phyloP scores from a whole-genome alignment of 495 filamentous ascomycete species.

The Penicillium pancosmium region DNA sequence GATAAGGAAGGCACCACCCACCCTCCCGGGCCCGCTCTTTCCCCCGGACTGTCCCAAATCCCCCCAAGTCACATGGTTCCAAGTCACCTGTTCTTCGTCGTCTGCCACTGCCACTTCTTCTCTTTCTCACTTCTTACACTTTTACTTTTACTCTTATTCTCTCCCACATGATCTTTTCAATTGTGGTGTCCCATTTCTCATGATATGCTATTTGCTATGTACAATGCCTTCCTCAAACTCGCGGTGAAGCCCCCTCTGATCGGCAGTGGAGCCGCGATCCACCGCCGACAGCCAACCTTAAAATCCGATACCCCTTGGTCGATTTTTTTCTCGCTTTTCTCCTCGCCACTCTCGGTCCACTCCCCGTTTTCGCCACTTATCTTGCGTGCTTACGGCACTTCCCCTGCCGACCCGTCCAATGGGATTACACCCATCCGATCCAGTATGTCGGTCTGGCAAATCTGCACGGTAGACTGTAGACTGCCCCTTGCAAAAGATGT shows the following conservation, averaged over 20 bases:
- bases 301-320: neutral
- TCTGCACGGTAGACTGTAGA: neutral
- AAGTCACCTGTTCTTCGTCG: neutral
- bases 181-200: neutral
- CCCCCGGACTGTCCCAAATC: neutral
- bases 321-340: neutral
- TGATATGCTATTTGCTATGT: neutral
- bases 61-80: neutral
- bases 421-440: neutral
- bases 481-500: neutral
- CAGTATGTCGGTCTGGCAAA: conserved; percentile 4
- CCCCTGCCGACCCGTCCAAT: neutral
- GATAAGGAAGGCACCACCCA: neutral
- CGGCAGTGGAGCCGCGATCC: conserved; percentile 27
- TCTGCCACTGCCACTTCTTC: neutral
- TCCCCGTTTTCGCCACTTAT: conserved; percentile 5
- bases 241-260: conserved; percentile 25
- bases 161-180: too few species aligned
- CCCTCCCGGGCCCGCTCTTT: neutral
- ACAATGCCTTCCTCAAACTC: conserved; percentile 2
- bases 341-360: conserved; percentile 8
- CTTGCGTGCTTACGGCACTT: conserved; percentile 1
- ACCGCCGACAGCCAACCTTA: conserved; percentile 27
- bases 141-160: too few species aligned
- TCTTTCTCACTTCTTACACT: neutral